These are phyloP conservation scores for Apophysomyces ossiformis DNA, from an alignment of 371 early-diverging fungal species.

Conservation along the genomic window DNA sequence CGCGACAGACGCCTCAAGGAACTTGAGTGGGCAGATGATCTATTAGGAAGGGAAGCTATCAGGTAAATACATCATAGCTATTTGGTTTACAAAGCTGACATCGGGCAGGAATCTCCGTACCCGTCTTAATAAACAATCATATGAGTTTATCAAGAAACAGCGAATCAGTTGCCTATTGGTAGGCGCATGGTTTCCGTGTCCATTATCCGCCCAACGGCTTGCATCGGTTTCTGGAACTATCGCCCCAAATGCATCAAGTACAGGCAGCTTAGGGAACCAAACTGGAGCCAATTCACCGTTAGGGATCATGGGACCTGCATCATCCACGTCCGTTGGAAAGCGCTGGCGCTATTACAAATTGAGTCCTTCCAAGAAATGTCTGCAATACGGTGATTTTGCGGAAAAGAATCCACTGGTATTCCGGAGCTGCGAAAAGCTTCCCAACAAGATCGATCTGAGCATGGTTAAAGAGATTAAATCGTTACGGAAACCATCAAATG, in stretches of 20 bases:
- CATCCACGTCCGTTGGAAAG: conserved; percentile 21
- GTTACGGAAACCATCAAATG: conserved; percentile 30
- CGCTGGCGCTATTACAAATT: conserved; percentile 70
- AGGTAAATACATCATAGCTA: conserved; percentile 45
- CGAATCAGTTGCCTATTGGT: conserved; percentile 65
- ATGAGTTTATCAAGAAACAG: conserved; percentile 74
- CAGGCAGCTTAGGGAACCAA: neutral
- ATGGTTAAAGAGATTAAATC: conserved; percentile 59
- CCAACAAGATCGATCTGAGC: conserved; percentile 61
- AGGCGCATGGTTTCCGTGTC: conserved; percentile 79
- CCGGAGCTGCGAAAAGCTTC: conserved; percentile 33
- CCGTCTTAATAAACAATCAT: conserved; percentile 66
- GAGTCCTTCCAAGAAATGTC: conserved; percentile 58
- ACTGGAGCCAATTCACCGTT: conserved; percentile 13
- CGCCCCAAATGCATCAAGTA: neutral
- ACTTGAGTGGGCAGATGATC: conserved; percentile 71
- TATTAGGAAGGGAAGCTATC: conserved; percentile 66
- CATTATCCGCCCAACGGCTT: conserved; percentile 25
- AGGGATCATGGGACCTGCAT: conserved; percentile 14
- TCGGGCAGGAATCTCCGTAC: conserved; percentile 62
- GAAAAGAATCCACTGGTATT: conserved; percentile 46
- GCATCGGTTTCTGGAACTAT: neutral
- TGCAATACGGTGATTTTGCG: conserved; percentile 75
- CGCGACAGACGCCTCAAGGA: conserved; percentile 73
- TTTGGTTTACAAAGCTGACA: neutral